These are phyloP conservation scores for Larix kaempferi DNA, from an alignment of 75 land plant species.

Conservation along the genomic window DNA sequence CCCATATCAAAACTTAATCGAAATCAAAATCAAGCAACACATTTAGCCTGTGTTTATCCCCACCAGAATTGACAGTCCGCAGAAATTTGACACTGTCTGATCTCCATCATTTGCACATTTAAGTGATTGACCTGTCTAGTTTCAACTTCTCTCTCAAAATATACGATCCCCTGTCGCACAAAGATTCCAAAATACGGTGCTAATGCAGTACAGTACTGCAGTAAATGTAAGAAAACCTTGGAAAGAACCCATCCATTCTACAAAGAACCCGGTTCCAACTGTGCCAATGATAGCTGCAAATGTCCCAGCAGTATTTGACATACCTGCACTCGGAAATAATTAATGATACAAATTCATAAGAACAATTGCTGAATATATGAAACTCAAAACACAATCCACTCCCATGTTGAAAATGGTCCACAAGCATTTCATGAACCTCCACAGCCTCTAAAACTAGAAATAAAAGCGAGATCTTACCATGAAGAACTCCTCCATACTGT, in stretches of 20 bases:
- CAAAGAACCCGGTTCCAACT: conserved; percentile 84
- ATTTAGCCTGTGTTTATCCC: not conserved
- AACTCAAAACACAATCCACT: not conserved
- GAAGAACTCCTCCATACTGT: conserved; percentile 61
- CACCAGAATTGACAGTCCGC: not conserved
- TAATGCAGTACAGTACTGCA: conserved; percentile 62
- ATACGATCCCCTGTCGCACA: conserved; percentile 78
- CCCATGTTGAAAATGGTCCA: not conserved
- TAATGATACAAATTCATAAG: not conserved
- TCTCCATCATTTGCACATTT: not conserved
- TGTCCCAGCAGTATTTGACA: conserved; percentile 93
- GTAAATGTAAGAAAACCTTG: conserved; percentile 78
- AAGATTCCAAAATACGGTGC: conserved; percentile 75
- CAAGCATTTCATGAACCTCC: not conserved
- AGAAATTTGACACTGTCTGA: not conserved
- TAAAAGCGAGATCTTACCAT: conserved; percentile 34
- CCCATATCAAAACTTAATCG: not conserved
- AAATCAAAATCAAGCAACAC: not conserved
- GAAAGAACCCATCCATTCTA: conserved; percentile 85
- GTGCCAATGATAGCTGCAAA: conserved; percentile 90
- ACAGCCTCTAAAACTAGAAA: not conserved
- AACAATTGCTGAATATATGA: not conserved
- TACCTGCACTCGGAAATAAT: conserved; percentile 38
- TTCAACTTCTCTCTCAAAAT: conserved; percentile 3
- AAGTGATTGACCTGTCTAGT: not conserved